Base-by-base conservation (phyloP, 495 filamentous ascomycete genomes). In the Penicillium turbatum region DNA sequence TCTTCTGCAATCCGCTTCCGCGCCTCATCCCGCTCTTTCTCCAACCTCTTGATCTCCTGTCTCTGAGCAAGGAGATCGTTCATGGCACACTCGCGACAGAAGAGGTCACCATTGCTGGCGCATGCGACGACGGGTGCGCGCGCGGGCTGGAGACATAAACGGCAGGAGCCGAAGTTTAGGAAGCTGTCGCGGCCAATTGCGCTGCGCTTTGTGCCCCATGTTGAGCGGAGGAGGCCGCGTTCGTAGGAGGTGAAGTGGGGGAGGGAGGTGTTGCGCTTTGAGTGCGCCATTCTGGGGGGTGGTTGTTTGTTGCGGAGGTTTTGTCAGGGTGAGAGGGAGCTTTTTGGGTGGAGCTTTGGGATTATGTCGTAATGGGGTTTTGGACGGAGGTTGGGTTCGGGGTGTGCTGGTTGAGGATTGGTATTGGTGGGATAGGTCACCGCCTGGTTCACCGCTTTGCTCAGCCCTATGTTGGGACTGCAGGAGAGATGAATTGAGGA, bases 211-310 rank as follows among this genome's bases (percentile, higher is more conserved):
- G 86, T 82, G 64, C 86, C 85, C 88, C 95, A 98, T 49, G 82
- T 81, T 19, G 79, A 72, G 63, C 88, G 87, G 31, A 96, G 86
- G 32, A 89, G 82, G 51, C 78, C 77, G 43, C 93, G 86, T 73
- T 98, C 93, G 72, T 96, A 84, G 44, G 92, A 85, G 53, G 93
- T 97, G 78, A 97, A 98, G 71, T 96, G 89, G 16, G 93, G 86
- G 38, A 95, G 88, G 51, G 92, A 95, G 45, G 93, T 97, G 76
- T 98, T 97, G 57, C 92, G 86, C 79, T 97, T 96, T 69, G 75
- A 78, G 48, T 78, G 75, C 6, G 75, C 71, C 75, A 78, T 78
- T 53, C 37, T 52, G 24, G 12, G 11, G 17, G 12, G 36, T 17
- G 30, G 27, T 32, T 50, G 39, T 36, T 26, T 53, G 37, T 21